These are phyloP conservation scores for Pulveroboletus ravenelii DNA, from an alignment of 768 basidiomycete genomes.

Conservation along the genomic window DNA sequence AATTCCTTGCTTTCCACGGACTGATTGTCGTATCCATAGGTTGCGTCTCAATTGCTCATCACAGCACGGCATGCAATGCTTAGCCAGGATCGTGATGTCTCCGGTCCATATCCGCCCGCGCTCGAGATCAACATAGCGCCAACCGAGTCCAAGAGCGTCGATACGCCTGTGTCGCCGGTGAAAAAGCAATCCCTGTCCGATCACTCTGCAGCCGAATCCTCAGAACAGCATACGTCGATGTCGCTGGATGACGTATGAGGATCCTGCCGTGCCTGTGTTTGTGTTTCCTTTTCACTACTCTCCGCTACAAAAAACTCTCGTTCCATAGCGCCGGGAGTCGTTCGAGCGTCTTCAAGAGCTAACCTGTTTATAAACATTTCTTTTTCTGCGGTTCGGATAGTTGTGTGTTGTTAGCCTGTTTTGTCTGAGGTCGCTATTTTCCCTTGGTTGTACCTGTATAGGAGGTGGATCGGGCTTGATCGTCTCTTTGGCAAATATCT, in stretches of 20 bases:
- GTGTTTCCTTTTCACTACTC: too few relatives aligned
- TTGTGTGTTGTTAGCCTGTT: not conserved
- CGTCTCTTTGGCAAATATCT: too few relatives aligned
- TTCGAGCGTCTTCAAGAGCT: too few relatives aligned
- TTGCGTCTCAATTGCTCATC: slow-evolving; percentile 14
- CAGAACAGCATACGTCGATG: not conserved
- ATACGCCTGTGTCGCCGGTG: not conserved
- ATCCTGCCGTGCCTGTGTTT: too few relatives aligned
- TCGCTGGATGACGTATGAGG: not conserved
- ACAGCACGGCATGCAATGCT: slow-evolving; percentile 11
- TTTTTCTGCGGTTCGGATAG: not conserved
- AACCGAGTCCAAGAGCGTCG: not conserved
- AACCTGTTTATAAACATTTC: too few relatives aligned
- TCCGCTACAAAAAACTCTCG: not conserved
- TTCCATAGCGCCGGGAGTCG: not conserved
- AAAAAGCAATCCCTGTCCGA: not conserved
- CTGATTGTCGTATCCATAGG: not conserved
- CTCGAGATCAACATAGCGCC: not conserved
- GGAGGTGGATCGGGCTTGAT: too few relatives aligned
- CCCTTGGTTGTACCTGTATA: too few relatives aligned
- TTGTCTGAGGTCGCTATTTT: too few relatives aligned
- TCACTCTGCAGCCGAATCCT: not conserved
- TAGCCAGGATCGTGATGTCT: not conserved
- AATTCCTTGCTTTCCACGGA: not conserved
- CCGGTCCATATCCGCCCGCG: not conserved